Conservation (phyloP, 129 eudicot genomes). For the Centrapalus pauciflorus region DNA sequence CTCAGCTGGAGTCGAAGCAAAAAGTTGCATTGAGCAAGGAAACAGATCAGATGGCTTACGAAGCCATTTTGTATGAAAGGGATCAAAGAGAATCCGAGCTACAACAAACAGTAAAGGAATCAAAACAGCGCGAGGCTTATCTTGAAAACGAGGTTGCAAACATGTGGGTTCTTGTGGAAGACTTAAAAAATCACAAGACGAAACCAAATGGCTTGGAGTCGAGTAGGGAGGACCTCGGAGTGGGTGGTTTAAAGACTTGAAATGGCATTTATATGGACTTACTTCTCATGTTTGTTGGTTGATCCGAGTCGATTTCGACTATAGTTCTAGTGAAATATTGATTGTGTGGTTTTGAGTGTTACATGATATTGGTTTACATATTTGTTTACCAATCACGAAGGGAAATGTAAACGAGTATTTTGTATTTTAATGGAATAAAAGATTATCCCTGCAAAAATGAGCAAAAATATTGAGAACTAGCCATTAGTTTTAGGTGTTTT, state of each 20-base stretch:
- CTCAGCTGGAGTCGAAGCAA: constrained; percentile 43
- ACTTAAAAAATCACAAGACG: constrained; percentile 54
- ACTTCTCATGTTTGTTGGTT: neutral
- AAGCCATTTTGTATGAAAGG: constrained; percentile 51
- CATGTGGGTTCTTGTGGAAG: constrained; percentile 68
- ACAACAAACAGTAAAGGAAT: constrained; percentile 56
- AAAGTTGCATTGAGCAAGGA: constrained; percentile 55
- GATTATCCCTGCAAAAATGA: too few relatives aligned
- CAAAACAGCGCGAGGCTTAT: constrained; percentile 68
- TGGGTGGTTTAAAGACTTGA: constrained; percentile 23
- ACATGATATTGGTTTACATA: too few relatives aligned
- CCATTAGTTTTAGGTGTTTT: too few relatives aligned
- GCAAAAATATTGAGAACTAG: too few relatives aligned
- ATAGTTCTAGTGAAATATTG: too few relatives aligned
- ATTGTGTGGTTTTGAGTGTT: too few relatives aligned
- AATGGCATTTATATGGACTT: neutral
- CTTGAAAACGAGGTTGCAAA: constrained; percentile 64
- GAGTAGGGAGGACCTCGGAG: constrained; percentile 13
- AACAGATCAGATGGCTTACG: constrained; percentile 54
- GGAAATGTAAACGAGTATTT: too few relatives aligned
- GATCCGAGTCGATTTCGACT: too few relatives aligned
- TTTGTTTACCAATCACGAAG: too few relatives aligned
- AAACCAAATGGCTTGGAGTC: constrained; percentile 31
- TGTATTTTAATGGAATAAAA: too few relatives aligned
- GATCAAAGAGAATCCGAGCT: constrained; percentile 48